These are phyloP conservation scores for Penicillium sp. DNA, from an alignment of 2,329 filamentous ascomycete species.

Conservation along the genomic window DNA sequence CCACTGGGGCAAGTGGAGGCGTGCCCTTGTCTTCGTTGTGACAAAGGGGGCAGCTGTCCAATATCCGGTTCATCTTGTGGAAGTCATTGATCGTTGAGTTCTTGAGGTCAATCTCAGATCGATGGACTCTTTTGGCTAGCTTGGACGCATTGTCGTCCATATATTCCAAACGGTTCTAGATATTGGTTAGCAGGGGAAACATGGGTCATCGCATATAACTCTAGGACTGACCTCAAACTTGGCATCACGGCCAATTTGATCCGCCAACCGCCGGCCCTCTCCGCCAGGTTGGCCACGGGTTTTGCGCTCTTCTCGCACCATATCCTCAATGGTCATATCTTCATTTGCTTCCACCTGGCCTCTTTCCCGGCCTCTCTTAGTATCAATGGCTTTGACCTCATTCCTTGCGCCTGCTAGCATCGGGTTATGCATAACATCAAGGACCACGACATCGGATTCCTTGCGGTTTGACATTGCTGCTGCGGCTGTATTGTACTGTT, in stretches of 20 bases:
- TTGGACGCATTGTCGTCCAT: constrained; percentile 95
- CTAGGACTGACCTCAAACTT: constrained; percentile 66
- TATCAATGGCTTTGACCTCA: constrained; percentile 76
- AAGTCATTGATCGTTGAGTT: constrained; percentile 85
- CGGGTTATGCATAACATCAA: constrained; percentile 85
- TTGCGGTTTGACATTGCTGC: constrained; percentile 58
- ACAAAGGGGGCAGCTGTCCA: constrained; percentile 87
- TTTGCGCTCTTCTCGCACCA: constrained; percentile 90
- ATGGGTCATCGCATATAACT: background rate
- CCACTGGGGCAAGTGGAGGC: constrained; percentile 76
- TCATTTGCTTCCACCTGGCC: constrained; percentile 86
- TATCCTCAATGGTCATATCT: constrained; percentile 94
- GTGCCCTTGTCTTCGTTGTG: constrained; percentile 80
- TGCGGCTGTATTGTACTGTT: constrained; percentile 75
- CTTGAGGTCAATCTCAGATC: constrained; percentile 81
- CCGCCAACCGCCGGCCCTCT: constrained; percentile 78
- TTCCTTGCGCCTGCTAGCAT: constrained; percentile 72
- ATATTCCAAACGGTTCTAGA: constrained; percentile 80
- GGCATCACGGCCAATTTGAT: constrained; percentile 87
- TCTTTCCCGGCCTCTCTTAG: constrained; percentile 77
- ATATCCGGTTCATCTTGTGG: constrained; percentile 79
- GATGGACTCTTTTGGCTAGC: constrained; percentile 81
- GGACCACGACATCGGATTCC: constrained; percentile 68
- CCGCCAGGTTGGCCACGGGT: constrained; percentile 74
- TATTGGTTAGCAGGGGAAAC: background rate